A percentile compares a stretch with the other conserved stretches of the same genome.
These are phyloP conservation scores for Sisymbrium altissimum DNA, from an alignment of 345 rosid genomes.

Conservation along the genomic window DNA sequence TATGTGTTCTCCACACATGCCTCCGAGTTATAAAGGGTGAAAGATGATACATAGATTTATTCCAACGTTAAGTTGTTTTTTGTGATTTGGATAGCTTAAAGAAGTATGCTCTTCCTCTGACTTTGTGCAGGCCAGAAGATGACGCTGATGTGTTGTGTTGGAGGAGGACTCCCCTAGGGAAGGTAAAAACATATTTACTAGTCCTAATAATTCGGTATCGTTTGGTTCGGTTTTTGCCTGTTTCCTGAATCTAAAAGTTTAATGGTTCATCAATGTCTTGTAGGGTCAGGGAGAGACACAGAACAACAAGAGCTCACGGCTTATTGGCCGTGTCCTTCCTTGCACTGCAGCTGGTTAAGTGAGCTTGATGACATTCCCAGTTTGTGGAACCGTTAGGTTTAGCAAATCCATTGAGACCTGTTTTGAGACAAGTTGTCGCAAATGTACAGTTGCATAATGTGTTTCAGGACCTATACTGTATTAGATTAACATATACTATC, in stretches of 20 bases:
- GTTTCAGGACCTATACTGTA: background rate
- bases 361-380: conserved; percentile 7
- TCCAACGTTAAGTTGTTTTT: background rate
- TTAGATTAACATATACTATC: background rate
- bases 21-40: conserved; percentile 18
- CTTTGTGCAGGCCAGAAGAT: conserved; percentile 48
- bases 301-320: conserved; percentile 37
- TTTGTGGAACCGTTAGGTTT: conserved; percentile 11
- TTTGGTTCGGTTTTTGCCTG: background rate
- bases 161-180: conserved; percentile 59
- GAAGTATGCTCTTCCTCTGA: conserved; percentile 2
- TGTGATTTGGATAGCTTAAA: background rate
- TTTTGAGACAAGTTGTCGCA: conserved; percentile 2
- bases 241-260: background rate
- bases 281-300: conserved; percentile 51
- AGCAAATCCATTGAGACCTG: conserved; percentile 5
- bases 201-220: background rate
- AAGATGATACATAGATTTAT: background rate
- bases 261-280: conserved; percentile 25
- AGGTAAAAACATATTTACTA: conserved; percentile 41
- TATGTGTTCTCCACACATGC: conserved; percentile 29
- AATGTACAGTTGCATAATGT: conserved; percentile 28
- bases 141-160: conserved; percentile 52
- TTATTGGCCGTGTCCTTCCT: conserved; percentile 58
- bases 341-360: conserved; percentile 34